Evolutionary conservation across 2,329 filamentous ascomycete genomes (phyloP), one percentile per base, ranked within the genome.

Genomic region (Nannizzia gypsea): DNA sequence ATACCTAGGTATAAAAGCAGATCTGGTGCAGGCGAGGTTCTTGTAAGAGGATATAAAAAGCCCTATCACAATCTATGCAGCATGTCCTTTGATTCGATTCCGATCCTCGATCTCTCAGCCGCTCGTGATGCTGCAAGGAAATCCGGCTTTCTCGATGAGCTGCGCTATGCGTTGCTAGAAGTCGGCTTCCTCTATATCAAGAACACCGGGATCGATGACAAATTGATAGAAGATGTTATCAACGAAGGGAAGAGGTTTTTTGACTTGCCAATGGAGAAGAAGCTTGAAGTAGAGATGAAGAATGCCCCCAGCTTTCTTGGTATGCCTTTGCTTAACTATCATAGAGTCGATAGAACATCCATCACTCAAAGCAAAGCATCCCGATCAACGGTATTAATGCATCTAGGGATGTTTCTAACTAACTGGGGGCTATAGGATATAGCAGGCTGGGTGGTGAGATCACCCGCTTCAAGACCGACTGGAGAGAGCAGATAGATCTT

Each of bases 131-230:
- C 82, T 17, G 75, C 76, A 3, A 85, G 87, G 0, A 95, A 93
- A 73, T 81, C 87, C 1, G 76, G 75, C 34, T 93, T 95, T 67
- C 80, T 95, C 0, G 72, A 76, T 0, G 78, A 88, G 59, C 79
- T 95, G 34, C 86, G 87, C 15, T 78, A 87, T 72, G 88, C 89
- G 0, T 76, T 95, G 34, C 82, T 95, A 67, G 87, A 92, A 70
- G 88, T 95, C n/a, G 90, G 90, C 1, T 95, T 95, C 68, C 72
- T 95, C 22, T 95, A 95, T 68, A 81, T 95, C 63, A 86, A 85
- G 69, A 90, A 95, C 68, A 85, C 88, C 1, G 87, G 86, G 22
- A 84, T 92, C 57, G 78, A 86, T 3, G 80, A 85, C 15, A 76
- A 81, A 42, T 74, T 92, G 58, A 83, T 88, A 66, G 68, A 81